Evolutionary conservation across 306 rosid genomes (phyloP).

Genomic region (Hippophae tibetana): DNA sequence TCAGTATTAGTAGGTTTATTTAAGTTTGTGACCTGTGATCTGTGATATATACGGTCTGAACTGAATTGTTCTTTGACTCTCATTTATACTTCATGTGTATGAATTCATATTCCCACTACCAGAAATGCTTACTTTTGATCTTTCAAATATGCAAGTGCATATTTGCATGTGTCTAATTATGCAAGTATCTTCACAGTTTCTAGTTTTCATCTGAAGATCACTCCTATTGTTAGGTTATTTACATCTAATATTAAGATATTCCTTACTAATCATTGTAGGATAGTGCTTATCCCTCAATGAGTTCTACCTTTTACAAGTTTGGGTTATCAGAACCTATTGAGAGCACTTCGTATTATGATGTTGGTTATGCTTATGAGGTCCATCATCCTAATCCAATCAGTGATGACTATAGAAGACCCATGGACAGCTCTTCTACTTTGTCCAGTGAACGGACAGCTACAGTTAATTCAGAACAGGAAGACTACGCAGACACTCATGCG

Average conservation of each 20-base stretch:
- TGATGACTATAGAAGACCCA: slow-evolving; percentile 57
- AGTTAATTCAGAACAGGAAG: slow-evolving; percentile 51
- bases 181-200: neutral
- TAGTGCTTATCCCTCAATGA: slow-evolving; percentile 47
- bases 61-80: too few relatives aligned
- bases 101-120: too few relatives aligned
- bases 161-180: neutral
- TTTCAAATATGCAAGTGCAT: too few relatives aligned
- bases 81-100: too few relatives aligned
- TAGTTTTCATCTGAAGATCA: slow-evolving; percentile 5
- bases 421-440: slow-evolving; percentile 38
- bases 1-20: slow-evolving; percentile 7
- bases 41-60: too few relatives aligned
- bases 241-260: too few relatives aligned
- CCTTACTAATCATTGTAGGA: slow-evolving; percentile 41
- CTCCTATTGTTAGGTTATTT: neutral
- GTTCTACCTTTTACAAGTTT: slow-evolving; percentile 61
- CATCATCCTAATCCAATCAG: slow-evolving; percentile 37
- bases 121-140: too few relatives aligned
- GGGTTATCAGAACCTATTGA: slow-evolving; percentile 56
- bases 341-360: slow-evolving; percentile 46
- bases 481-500: slow-evolving; percentile 25
- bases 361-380: slow-evolving; percentile 46
- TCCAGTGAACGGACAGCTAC: slow-evolving; percentile 38
- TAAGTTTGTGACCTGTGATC: too few relatives aligned